Evolutionary conservation across 2,329 filamentous ascomycete genomes (phyloP).

Genomic region (Ceratocystis albifundus): DNA sequence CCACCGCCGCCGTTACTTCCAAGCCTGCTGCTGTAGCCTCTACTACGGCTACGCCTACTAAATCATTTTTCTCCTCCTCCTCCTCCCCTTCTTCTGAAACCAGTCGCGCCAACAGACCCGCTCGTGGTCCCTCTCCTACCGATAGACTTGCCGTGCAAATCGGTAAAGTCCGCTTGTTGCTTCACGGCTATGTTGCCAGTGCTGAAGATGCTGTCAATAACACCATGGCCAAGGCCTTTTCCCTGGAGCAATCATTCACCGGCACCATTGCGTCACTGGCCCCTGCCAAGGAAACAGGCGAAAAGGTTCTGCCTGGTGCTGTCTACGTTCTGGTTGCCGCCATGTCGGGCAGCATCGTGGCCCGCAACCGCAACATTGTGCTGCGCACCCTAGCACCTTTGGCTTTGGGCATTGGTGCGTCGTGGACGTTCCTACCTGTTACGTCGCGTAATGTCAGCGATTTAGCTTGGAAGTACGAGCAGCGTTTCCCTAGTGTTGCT

Average conservation of each 20-base stretch:
- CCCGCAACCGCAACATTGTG: conserved; percentile 75
- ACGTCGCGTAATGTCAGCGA: conserved; percentile 84
- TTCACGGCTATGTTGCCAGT: conserved; percentile 62
- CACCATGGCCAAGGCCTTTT: conserved; percentile 66
- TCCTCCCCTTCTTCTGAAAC: conserved; percentile 26
- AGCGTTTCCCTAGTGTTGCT: conserved; percentile 70
- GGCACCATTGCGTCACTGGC: conserved; percentile 79
- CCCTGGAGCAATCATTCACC: conserved; percentile 82
- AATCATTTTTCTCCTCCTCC: conserved; percentile 27
- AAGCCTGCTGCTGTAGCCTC: conserved; percentile 25
- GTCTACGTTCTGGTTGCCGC: conserved; percentile 88
- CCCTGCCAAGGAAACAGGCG: conserved; percentile 71
- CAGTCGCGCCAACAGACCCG: conserved; percentile 28
- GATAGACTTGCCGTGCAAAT: conserved; percentile 80
- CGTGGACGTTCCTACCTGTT: conserved; percentile 73
- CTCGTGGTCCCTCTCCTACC: conserved; percentile 61
- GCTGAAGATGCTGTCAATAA: conserved; percentile 76
- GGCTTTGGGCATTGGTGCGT: conserved; percentile 68
- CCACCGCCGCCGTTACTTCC: background rate
- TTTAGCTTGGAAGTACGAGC: conserved; percentile 84
- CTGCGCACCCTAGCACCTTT: conserved; percentile 66
- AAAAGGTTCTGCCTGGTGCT: conserved; percentile 77
- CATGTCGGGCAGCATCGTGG: conserved; percentile 89
- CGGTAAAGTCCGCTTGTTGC: conserved; percentile 63
- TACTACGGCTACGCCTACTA: conserved; percentile 28